Base-by-base conservation (phyloP, 257 asterid species). In the Solanum clarkiae region DNA sequence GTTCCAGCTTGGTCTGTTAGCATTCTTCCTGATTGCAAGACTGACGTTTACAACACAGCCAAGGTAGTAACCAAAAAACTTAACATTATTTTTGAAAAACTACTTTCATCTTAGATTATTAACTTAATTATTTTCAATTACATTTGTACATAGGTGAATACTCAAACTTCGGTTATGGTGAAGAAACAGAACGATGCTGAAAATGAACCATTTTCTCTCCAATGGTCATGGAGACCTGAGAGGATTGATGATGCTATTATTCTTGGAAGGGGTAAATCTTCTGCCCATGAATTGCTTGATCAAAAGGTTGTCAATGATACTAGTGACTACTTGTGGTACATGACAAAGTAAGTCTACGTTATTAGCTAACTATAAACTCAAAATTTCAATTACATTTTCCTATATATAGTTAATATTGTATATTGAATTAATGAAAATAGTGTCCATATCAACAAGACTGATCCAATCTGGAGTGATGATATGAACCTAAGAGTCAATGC, bases 1-100 rank as follows among this genome's bases (percentile, higher is more conserved):
- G 90, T 95, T 1, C 99, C 98, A 0, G 98, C 99, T 12, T 95
- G 99, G 99, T 94, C 98, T 5, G 97, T 94, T 29, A 92, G 95
- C 75, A 89, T 95, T n/a, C 92, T 92, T 12, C 94, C 95, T 0
- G 99, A 94, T 84, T 94, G 99, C 49, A 91, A 92, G 79, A 92
- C 79, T 0, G 98, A 91, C 82, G 89, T 51, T 29, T 94, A 86
- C 90, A 95, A 95, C 90, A 94, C 99, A 1, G 99, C 97, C 2
- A 93, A 85, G 91, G 97, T 93, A 47, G 22, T 44, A 44, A 59
- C 66, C 4, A 10, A 49, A 15, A 29, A 0, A 10, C 18, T 9
- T 0, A 17, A 17, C 18, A 66, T 14, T 29, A 63, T 3, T 14
- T 36, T 42, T 32, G 16, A 62, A 59, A 69, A 40, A 10, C 18